Evolutionary conservation across 805 yeast genomes (phyloP).

Genomic region (Metschnikowia gelsemii): DNA sequence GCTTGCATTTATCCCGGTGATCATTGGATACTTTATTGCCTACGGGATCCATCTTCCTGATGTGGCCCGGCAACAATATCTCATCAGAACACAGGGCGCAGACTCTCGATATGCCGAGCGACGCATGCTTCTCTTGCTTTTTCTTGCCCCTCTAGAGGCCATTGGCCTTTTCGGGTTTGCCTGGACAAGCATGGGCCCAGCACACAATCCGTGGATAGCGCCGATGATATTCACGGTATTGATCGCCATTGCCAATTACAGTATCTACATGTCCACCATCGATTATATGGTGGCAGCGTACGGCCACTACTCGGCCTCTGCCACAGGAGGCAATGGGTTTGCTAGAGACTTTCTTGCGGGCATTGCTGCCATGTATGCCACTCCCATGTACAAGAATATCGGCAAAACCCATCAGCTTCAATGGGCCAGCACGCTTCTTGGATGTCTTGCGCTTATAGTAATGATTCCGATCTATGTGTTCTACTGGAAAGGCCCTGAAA

Average conservation of each 20-base stretch:
- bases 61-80: conserved; percentile 29
- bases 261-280: conserved; percentile 45
- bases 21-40: conserved; percentile 38
- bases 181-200: conserved; percentile 43
- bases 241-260: conserved; percentile 41
- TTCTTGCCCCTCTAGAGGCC: conserved; percentile 38
- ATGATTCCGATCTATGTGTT: conserved; percentile 38
- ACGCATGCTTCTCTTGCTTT: conserved; percentile 33
- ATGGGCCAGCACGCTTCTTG: conserved; percentile 42
- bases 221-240: conserved; percentile 38
- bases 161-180: conserved; percentile 43
- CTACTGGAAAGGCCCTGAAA: conserved; percentile 41
- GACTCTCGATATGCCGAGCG: conserved; percentile 29
- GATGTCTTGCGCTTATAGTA: conserved; percentile 33
- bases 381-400: conserved; percentile 37
- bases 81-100: conserved; percentile 26
- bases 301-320: conserved; percentile 44
- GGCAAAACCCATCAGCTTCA: conserved; percentile 30
- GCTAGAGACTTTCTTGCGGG: conserved; percentile 44
- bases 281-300: conserved; percentile 45
- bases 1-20: conserved; percentile 32
- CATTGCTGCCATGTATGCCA: conserved; percentile 37
- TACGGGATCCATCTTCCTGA: conserved; percentile 35
- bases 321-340: conserved; percentile 45
- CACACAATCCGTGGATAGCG: conserved; percentile 40